Evolutionary conservation across 2,329 filamentous ascomycete genomes (phyloP).

Genomic region (Alternaria postmessia): DNA sequence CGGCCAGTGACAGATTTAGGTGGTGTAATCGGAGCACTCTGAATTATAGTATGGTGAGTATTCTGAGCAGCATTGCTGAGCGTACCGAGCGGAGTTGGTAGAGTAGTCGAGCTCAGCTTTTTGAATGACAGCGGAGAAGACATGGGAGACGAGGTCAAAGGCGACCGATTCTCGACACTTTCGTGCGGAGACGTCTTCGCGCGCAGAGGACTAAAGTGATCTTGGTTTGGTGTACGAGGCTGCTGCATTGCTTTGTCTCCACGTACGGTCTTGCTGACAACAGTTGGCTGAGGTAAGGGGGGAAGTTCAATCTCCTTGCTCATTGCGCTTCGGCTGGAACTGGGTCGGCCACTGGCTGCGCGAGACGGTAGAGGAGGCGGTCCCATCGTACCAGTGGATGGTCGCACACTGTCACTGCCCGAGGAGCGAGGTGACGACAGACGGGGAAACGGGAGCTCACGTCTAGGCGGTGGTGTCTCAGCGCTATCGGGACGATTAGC

Average conservation of each 20-base stretch:
- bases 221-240: conserved; percentile 16
- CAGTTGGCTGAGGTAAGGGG: conserved; percentile 48
- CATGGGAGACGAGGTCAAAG: conserved; percentile 15
- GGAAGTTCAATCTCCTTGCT: conserved; percentile 39
- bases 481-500: conserved; percentile 19
- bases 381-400: conserved; percentile 34
- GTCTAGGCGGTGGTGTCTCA: conserved; percentile 43
- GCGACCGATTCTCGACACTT: conserved; percentile 15
- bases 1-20: conserved; percentile 10
- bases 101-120: conserved; percentile 14
- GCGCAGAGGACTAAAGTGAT: not conserved
- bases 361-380: conserved; percentile 46
- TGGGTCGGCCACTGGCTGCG: conserved; percentile 26
- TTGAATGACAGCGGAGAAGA: conserved; percentile 18
- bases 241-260: conserved; percentile 11
- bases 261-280: conserved; percentile 23
- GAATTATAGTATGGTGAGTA: not conserved
- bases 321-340: conserved; percentile 24
- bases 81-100: conserved; percentile 31
- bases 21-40: conserved; percentile 11
- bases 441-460: conserved; percentile 53
- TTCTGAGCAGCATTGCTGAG: conserved; percentile 17
- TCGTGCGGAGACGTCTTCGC: conserved; percentile 9
- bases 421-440: conserved; percentile 39
- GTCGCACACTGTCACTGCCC: conserved; percentile 32